Evolutionary conservation across 495 filamentous ascomycete genomes (phyloP), one percentile per base, ranked within the genome.

Genomic region (Hypoxylon fragiforme): DNA sequence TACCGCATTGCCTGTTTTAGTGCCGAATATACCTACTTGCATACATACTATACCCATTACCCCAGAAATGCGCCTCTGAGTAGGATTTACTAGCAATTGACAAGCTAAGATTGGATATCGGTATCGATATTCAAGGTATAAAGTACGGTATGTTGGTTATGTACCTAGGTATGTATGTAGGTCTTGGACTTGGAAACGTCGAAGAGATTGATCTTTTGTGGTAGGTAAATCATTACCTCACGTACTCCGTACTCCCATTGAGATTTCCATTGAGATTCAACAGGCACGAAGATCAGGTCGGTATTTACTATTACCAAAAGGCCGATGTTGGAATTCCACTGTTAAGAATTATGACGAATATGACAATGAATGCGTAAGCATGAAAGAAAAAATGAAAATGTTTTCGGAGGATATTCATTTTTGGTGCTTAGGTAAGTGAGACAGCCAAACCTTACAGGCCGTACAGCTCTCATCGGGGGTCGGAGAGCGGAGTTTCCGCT

Each of bases 401-500:
- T 50, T 37, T 41, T 40, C 36, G 4, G 13, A 2, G 14, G 34
- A 16, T 13, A 18, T 37, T 4, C 2, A 16, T 15, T 16, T 37
- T n/a, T n/a, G n/a, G 7, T 16, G 34, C 34, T 37, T 18, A 36
- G 18, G 6, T 24, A 22, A 19, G 18, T 37, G 42, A 14, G 12
- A 3, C 42, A 30, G 14, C 6, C 2, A 37, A 15, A 18, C 15
- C 9, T 7, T 34, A 5, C 31, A 34, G 3, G 31, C 13, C 13
- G 20, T 13, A 39, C 34, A 20, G 21, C 26, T 41, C 40, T 19
- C 40, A 24, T 61, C 57, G 54, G 57, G 9, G 44, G 50, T 54
- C 57, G 57, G 57, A 28, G 50, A 35, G 40, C 50, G 22, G 32
- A 22, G 26, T 50, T 50, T 30, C 57, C 57, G 57, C 31, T 14